These are phyloP conservation scores for Plasmodium vinckei DNA, from an alignment of 169 alveolate species.

Conservation along the genomic window DNA sequence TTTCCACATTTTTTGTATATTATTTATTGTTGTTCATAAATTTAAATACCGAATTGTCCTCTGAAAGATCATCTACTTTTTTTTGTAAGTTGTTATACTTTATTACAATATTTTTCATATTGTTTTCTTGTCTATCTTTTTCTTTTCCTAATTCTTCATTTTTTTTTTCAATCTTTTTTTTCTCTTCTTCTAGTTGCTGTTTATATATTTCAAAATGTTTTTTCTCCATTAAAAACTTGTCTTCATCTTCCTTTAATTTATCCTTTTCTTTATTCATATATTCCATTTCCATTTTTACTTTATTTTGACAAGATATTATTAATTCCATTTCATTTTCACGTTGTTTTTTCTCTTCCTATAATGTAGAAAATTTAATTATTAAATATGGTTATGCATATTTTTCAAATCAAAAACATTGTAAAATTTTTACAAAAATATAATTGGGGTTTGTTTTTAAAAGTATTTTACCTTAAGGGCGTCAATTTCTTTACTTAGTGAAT, in stretches of 20 bases:
- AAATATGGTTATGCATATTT: not conserved
- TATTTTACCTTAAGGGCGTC: constrained; percentile 14
- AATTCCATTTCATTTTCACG: constrained; percentile 22
- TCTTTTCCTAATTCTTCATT: constrained; percentile 41
- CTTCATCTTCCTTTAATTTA: constrained; percentile 9
- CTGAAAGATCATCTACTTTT: constrained; percentile 20
- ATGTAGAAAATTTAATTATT: not conserved
- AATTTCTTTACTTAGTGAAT: constrained; percentile 19
- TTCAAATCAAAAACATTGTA: not conserved
- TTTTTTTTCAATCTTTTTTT: constrained; percentile 4
- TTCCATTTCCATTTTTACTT: constrained; percentile 30
- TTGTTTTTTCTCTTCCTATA: constrained; percentile 38
- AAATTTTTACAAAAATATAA: not conserved
- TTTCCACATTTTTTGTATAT: too few relatives aligned
- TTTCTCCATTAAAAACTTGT: constrained; percentile 17
- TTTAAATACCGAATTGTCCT: constrained; percentile 26
- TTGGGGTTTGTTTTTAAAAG: not conserved
- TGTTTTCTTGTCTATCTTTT: constrained; percentile 27
- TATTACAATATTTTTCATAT: constrained; percentile 26
- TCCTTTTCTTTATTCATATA: constrained; percentile 28
- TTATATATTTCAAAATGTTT: constrained; percentile 14
- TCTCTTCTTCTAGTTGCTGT: constrained; percentile 24
- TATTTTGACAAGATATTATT: constrained; percentile 10
- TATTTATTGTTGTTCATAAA: not conserved
- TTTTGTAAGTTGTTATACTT: constrained; percentile 27